phyloP scores from a whole-genome alignment of 805 yeast genomes.

The Pichia insulana region DNA sequence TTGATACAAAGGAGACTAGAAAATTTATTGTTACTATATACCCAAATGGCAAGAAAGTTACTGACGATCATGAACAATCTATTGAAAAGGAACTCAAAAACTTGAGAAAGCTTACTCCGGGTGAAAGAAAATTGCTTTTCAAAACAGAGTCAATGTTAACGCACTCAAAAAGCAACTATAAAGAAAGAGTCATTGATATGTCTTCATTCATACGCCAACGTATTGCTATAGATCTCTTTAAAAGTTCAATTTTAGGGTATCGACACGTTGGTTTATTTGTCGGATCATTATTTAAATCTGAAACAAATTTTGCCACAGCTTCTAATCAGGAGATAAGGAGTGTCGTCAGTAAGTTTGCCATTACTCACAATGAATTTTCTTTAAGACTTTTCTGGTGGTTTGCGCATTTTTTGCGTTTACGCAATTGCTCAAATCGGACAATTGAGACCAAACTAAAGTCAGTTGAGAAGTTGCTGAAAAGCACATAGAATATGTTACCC shows the following conservation, averaged over 20 bases:
- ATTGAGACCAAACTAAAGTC: too few relatives aligned
- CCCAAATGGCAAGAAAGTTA: constrained; percentile 10
- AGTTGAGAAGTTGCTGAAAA: not conserved
- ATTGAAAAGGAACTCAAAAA: not conserved
- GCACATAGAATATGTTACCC: too few relatives aligned
- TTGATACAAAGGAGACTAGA: constrained; percentile 5
- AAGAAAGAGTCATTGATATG: constrained; percentile 1
- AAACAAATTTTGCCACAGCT: constrained; percentile 2
- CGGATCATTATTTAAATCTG: constrained; percentile 2
- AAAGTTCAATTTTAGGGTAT: constrained; percentile 7
- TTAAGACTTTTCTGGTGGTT: constrained; percentile 1
- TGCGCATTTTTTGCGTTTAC: not conserved
- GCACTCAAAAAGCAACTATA: not conserved
- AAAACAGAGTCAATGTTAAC: not conserved
- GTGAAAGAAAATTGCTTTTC: constrained; percentile 9
- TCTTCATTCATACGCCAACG: not conserved
- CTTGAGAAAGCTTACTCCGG: constrained; percentile 1
- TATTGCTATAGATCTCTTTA: constrained; percentile 9
- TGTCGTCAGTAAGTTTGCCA: not conserved
- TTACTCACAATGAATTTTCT: not conserved
- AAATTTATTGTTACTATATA: constrained; percentile 9
- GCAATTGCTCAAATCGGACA: too few relatives aligned
- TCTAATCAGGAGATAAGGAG: constrained; percentile 2
- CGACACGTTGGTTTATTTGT: constrained; percentile 5
- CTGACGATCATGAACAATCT: constrained; percentile 1